Conservation (phyloP, 2,329 filamentous ascomycete genomes). For the Pyrenophora tritici-repentis region DNA sequence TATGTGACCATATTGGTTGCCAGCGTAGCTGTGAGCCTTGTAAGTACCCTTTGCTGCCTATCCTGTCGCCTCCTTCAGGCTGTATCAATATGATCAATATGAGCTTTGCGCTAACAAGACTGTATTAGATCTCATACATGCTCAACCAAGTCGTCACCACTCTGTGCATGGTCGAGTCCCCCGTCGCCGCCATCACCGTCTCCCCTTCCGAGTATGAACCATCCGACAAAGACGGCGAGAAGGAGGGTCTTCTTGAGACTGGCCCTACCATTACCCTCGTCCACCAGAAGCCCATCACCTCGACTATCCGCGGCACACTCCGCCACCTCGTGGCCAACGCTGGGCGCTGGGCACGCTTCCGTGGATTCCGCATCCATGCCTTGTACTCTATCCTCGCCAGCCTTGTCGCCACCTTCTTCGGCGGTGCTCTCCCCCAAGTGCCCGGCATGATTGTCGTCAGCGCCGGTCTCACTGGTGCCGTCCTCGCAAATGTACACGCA, state of each 20-base stretch:
- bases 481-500: slow-evolving; percentile 70
- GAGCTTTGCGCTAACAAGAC: neutral
- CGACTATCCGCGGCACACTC: slow-evolving; percentile 62
- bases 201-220: slow-evolving; percentile 53
- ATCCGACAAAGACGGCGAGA: slow-evolving; percentile 48
- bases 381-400: slow-evolving; percentile 40
- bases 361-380: slow-evolving; percentile 64
- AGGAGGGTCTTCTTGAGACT: slow-evolving; percentile 47
- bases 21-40: slow-evolving; percentile 50
- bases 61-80: neutral
- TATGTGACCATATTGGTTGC: slow-evolving; percentile 46
- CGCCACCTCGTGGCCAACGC: slow-evolving; percentile 65
- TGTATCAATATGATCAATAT: neutral
- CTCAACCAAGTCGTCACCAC: slow-evolving; percentile 64
- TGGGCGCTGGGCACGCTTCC: slow-evolving; percentile 70
- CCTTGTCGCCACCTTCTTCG: slow-evolving; percentile 53
- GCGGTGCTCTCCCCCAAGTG: slow-evolving; percentile 46
- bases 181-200: slow-evolving; percentile 57
- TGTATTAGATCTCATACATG: slow-evolving; percentile 56
- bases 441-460: slow-evolving; percentile 58
- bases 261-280: slow-evolving; percentile 50
- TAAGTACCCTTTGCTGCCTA: slow-evolving; percentile 30
- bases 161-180: slow-evolving; percentile 67
- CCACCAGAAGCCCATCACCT: slow-evolving; percentile 64
- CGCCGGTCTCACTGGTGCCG: slow-evolving; percentile 63